Percentiles rank a stretch among this genome's conserved stretches.
These are phyloP conservation scores for Ajuga reptans DNA, from an alignment of 305 asterid genomes.

Conservation along the genomic window DNA sequence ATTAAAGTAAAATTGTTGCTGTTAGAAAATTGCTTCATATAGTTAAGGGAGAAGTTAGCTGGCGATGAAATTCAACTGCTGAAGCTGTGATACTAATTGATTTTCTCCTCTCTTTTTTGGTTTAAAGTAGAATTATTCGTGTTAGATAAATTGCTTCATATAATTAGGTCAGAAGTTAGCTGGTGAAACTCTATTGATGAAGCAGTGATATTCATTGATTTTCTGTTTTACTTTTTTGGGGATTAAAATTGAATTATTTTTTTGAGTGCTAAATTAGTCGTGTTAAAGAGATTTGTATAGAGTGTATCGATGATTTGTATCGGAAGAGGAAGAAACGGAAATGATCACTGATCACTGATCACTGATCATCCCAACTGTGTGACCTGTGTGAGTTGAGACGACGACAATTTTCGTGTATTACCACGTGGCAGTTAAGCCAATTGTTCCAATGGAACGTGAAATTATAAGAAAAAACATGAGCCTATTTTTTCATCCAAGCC, in stretches of 20 bases:
- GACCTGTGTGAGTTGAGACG: neutral
- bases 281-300: neutral
- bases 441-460: neutral
- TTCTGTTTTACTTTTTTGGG: neutral
- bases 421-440: constrained; percentile 15
- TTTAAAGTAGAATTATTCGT: neutral
- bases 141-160: neutral
- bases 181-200: neutral
- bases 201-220: constrained; percentile 6
- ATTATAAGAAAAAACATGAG: too few relatives aligned
- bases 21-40: too few relatives aligned
- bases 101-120: neutral
- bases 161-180: neutral
- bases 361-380: constrained; percentile 20
- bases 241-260: too few relatives aligned
- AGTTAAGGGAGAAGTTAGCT: too few relatives aligned
- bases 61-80: too few relatives aligned
- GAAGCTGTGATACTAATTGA: too few relatives aligned
- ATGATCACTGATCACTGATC: neutral
- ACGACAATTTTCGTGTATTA: constrained; percentile 19
- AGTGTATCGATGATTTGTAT: constrained; percentile 20
- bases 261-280: neutral
- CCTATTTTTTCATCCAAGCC: neutral
- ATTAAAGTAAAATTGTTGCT: too few relatives aligned
- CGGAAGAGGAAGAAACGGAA: neutral